Conservation (phyloP, 2,329 filamentous ascomycete genomes). For the Penicillium sclerotigenum region DNA sequence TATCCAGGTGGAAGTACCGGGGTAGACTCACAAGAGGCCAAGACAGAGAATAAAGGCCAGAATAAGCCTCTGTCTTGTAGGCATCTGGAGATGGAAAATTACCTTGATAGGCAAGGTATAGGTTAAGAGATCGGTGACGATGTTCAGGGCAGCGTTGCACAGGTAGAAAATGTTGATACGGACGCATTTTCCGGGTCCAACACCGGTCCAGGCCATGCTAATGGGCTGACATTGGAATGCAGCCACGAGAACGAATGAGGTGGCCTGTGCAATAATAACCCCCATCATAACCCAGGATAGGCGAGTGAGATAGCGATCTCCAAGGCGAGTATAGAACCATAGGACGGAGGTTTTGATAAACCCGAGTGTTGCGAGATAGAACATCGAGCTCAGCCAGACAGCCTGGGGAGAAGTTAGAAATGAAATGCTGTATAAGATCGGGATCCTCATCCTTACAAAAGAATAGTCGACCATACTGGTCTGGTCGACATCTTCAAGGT, state of each 20-base stretch:
- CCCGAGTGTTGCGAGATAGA: conserved; percentile 48
- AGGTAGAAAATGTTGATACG: conserved; percentile 52
- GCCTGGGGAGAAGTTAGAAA: conserved; percentile 25
- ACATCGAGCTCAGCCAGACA: conserved; percentile 50
- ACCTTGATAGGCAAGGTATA: conserved; percentile 52
- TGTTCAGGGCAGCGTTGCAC: conserved; percentile 58
- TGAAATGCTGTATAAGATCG: neutral
- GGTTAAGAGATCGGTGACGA: conserved; percentile 57
- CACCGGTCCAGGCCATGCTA: conserved; percentile 39
- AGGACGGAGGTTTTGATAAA: conserved; percentile 51
- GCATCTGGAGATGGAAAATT: conserved; percentile 47
- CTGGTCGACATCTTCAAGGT: conserved; percentile 11
- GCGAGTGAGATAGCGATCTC: conserved; percentile 37
- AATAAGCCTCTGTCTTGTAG: conserved; percentile 47
- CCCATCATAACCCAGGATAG: conserved; percentile 41
- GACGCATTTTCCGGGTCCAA: conserved; percentile 42
- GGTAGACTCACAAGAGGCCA: conserved; percentile 44
- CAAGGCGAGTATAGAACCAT: conserved; percentile 46
- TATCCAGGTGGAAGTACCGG: neutral
- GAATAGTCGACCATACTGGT: conserved; percentile 14
- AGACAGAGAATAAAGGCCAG: conserved; percentile 51
- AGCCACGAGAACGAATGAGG: conserved; percentile 42
- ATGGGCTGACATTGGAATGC: conserved; percentile 48
- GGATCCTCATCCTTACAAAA: conserved; percentile 14
- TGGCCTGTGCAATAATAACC: conserved; percentile 42